A percentile compares a stretch with the other conserved stretches of the same genome.
Conservation (phyloP, 257 asterid species). For the Galeopsis tetrahit region DNA sequence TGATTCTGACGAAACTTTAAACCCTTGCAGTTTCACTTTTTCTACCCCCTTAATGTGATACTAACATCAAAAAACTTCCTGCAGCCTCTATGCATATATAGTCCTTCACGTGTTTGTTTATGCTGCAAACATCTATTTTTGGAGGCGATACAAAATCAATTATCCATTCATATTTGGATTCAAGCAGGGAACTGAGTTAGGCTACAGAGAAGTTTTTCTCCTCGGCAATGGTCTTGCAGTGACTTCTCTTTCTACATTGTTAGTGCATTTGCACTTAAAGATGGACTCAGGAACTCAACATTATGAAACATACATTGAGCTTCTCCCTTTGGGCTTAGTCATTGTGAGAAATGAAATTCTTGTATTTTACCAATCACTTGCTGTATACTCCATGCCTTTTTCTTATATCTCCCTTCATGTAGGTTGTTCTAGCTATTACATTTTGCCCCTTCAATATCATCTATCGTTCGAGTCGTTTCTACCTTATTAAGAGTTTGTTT, state of each 20-base stretch:
- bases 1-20: not conserved
- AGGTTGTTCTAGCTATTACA: constrained; percentile 58
- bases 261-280: constrained; percentile 73
- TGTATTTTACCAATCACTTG: constrained; percentile 18
- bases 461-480: constrained; percentile 72
- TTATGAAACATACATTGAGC: constrained; percentile 53
- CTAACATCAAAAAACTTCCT: constrained; percentile 38
- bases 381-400: constrained; percentile 24
- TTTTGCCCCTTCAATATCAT: constrained; percentile 72
- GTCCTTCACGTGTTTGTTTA: constrained; percentile 78
- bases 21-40: not conserved
- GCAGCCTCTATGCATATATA: constrained; percentile 73
- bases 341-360: constrained; percentile 47
- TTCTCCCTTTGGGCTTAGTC: constrained; percentile 72
- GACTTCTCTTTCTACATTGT: constrained; percentile 66
- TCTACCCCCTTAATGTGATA: not conserved
- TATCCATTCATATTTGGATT: constrained; percentile 85
- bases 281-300: constrained; percentile 55
- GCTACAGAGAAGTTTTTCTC: constrained; percentile 76
- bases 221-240: constrained; percentile 73
- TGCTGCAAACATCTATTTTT: constrained; percentile 75
- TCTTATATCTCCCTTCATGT: constrained; percentile 28
- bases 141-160: constrained; percentile 87
- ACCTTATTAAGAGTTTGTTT: constrained; percentile 57
- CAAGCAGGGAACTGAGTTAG: constrained; percentile 78